phyloP scores from a whole-genome alignment of 495 filamentous ascomycete species.

The Neurospora sp. region DNA sequence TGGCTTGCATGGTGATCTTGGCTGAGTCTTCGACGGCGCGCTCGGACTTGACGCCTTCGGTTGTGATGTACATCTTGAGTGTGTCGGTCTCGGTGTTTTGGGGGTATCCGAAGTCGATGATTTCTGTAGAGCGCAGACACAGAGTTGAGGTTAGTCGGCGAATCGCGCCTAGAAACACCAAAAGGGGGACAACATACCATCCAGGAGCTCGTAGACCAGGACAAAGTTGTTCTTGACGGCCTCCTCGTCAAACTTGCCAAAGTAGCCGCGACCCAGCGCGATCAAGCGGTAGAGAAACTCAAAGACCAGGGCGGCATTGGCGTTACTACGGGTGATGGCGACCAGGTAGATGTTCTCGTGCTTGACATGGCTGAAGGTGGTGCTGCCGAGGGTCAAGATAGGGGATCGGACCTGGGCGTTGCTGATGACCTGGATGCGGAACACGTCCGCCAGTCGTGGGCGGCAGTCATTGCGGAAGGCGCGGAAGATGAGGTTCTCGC shows the following conservation, averaged over 20 bases:
- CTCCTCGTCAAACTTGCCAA: slow-evolving; percentile 98
- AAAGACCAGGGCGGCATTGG: slow-evolving; percentile 96
- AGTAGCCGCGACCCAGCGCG: slow-evolving; percentile 85
- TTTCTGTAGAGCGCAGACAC: slow-evolving; percentile 47
- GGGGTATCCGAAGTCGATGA: slow-evolving; percentile 97
- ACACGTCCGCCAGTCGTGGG: slow-evolving; percentile 93
- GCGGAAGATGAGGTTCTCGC: slow-evolving; percentile 98
- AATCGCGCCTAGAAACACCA: background rate
- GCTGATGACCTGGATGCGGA: slow-evolving; percentile 98
- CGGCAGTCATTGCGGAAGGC: slow-evolving; percentile 97
- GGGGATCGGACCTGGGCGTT: slow-evolving; percentile 97
- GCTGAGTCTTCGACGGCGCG: slow-evolving; percentile 86
- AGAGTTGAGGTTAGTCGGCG: background rate
- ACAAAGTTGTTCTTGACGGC: slow-evolving; percentile 99
- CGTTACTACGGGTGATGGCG: slow-evolving; percentile 97
- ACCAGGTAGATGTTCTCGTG: slow-evolving; percentile 99
- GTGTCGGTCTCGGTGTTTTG: slow-evolving; percentile 99
- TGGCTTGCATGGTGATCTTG: slow-evolving; percentile 98
- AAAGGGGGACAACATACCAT: slow-evolving; percentile 47
- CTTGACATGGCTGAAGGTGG: slow-evolving; percentile 98
- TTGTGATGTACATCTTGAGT: slow-evolving; percentile 99
- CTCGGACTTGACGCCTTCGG: slow-evolving; percentile 95
- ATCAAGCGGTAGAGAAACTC: slow-evolving; percentile 95
- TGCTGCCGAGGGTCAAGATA: slow-evolving; percentile 93
- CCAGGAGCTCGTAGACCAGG: slow-evolving; percentile 92